Conservation (phyloP, 1,139 yeast species). For the Taiozyma sp. region DNA sequence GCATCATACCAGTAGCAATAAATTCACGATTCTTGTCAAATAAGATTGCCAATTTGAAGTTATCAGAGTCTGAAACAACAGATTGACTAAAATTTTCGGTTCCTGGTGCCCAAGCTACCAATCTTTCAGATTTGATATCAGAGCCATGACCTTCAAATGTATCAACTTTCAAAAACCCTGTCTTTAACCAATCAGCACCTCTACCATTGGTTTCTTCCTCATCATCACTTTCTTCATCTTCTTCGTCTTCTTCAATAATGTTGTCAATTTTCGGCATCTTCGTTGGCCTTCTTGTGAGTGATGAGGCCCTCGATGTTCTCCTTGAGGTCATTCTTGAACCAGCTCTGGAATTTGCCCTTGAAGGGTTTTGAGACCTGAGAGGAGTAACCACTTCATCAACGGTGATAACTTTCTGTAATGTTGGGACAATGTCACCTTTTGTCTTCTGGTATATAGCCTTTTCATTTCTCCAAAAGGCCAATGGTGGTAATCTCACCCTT, state of each 20-base stretch:
- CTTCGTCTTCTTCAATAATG: constrained; percentile 4
- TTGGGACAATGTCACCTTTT: constrained; percentile 47
- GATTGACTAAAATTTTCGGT: constrained; percentile 41
- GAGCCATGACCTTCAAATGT: constrained; percentile 50
- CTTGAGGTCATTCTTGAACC: constrained; percentile 4
- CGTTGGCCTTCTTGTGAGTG: constrained; percentile 1
- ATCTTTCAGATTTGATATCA: constrained; percentile 37
- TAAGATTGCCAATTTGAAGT: constrained; percentile 58
- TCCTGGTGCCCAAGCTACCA: constrained; percentile 70
- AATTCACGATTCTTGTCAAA: constrained; percentile 62
- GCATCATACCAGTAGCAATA: constrained; percentile 73
- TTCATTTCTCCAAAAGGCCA: constrained; percentile 86
- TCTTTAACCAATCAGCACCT: constrained; percentile 52
- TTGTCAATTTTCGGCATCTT: constrained; percentile 1
- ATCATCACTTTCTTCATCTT: constrained; percentile 13
- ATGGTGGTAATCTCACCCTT: constrained; percentile 63
- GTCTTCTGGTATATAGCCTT: constrained; percentile 58
- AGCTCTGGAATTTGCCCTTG: constrained; percentile 17
- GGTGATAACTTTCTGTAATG: constrained; percentile 53
- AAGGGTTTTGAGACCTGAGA: constrained; percentile 7
- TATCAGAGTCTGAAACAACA: constrained; percentile 43
- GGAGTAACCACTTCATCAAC: constrained; percentile 30
- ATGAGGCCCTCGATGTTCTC: constrained; percentile 7
- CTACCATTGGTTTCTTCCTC: constrained; percentile 26
- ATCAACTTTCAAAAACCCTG: constrained; percentile 41